Base-by-base conservation (phyloP, 768 basidiomycete species). In the Tubosaeta brunneosetosa region DNA sequence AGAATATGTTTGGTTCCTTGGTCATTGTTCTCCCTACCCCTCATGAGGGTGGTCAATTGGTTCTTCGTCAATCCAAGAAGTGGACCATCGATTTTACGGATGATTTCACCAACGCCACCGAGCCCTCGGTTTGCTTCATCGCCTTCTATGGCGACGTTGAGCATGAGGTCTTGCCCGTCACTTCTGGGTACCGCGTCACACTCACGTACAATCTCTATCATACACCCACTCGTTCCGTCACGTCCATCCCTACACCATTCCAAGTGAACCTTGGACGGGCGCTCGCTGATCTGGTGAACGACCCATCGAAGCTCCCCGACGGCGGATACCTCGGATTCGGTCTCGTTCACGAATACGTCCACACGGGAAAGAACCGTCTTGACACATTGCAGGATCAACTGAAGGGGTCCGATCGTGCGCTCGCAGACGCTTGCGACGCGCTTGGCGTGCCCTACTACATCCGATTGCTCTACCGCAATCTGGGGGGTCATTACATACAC, bases 1-100 rank as follows among this genome's bases (percentile, higher is more conserved):
- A 68, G 6, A 60, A 57, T 22, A 79, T 80, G 74, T 74, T 83
- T 45, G 79, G 74, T 1, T 80, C 79, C 0, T 71, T 83, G 4
- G 73, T 81, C 3, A 55, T 81, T 25, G 68, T 77, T 19, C 73
- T 78, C 44, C 80, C 78, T 11, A 72, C 73, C 0, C 37, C 57
- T 0, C 74, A 81, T 55, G 65, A 75, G 52, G 79, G 79, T 2
- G 80, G 79, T 4, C 61, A 63, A n/a, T 69, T 79, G 13, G 46
- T 68, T 3, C 64, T 83, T 1, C 70, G 68, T 12, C 66, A 72
- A 29, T 50, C 43, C 7, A 66, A 60, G 16, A 50, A 64, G 42
- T 74, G 69, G 68, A 60, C 55, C 0, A 68, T 76, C 40, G 74
- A 77, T 52, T 72, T 76, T 7, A 62, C 68, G 6, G 44, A 63